These are phyloP conservation scores for Fusarium xylarioides DNA, from an alignment of 2,329 filamentous ascomycete species.

Conservation along the genomic window DNA sequence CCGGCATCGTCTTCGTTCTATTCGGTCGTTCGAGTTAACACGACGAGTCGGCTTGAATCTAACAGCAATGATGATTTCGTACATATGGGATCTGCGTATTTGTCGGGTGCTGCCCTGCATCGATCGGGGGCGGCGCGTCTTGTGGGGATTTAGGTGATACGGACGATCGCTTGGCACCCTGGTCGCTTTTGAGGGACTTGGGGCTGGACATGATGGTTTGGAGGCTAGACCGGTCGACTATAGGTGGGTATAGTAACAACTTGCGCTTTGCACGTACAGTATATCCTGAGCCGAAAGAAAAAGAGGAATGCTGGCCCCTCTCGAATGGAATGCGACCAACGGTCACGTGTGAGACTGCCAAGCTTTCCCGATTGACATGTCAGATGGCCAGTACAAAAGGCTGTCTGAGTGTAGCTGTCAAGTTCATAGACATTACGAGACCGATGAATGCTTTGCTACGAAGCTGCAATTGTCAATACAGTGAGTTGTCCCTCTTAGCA, in stretches of 20 bases:
- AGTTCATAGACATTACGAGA: neutral
- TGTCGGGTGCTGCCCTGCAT: neutral
- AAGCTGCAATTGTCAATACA: neutral
- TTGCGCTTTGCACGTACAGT: neutral
- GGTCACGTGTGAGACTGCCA: neutral
- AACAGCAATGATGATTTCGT: neutral
- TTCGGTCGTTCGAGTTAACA: neutral
- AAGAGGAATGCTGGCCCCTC: neutral
- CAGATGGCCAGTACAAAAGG: neutral
- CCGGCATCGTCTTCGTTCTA: neutral
- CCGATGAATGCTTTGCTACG: neutral
- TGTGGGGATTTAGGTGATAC: neutral
- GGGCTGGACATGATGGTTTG: neutral
- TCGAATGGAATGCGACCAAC: neutral
- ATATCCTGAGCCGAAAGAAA: neutral
- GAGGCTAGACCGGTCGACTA: neutral
- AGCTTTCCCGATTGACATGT: neutral
- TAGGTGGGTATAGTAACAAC: neutral
- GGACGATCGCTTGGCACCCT: neutral
- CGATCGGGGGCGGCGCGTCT: neutral
- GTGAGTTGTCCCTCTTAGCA: neutral
- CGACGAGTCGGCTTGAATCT: neutral
- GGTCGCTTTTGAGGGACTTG: neutral
- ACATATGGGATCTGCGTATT: neutral
- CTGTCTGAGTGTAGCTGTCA: neutral